A percentile compares a stretch with the other conserved stretches of the same genome.
Conservation (phyloP, 2,329 filamentous ascomycete species). For the Botrytis deweyae region DNA sequence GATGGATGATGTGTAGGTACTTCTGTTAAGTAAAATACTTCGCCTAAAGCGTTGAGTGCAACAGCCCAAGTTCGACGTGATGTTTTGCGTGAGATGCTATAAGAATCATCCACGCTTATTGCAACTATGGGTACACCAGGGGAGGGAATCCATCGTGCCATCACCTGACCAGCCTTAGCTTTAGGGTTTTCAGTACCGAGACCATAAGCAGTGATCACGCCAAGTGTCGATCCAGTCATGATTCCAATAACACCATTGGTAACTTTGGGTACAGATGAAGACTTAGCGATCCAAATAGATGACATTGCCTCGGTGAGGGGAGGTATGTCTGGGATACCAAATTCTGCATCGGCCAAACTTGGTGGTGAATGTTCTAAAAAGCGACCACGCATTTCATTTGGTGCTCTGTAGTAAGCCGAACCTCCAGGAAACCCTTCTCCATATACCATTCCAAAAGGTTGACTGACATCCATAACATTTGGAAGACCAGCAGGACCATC, state of each 20-base stretch:
- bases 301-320: slow-evolving; percentile 69
- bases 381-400: slow-evolving; percentile 72
- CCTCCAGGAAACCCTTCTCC: slow-evolving; percentile 87
- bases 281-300: slow-evolving; percentile 88
- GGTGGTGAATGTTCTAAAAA: slow-evolving; percentile 67
- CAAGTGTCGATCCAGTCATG: slow-evolving; percentile 78
- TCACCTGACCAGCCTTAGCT: slow-evolving; percentile 75
- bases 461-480: slow-evolving; percentile 89
- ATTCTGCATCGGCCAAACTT: slow-evolving; percentile 59
- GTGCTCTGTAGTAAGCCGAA: slow-evolving; percentile 72
- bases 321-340: slow-evolving; percentile 75
- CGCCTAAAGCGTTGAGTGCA: slow-evolving; percentile 88
- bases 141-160: slow-evolving; percentile 84
- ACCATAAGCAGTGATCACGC: slow-evolving; percentile 79
- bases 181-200: slow-evolving; percentile 52
- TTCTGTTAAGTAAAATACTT: slow-evolving; percentile 80
- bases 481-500: slow-evolving; percentile 75
- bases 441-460: slow-evolving; percentile 76
- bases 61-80: slow-evolving; percentile 82
- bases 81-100: slow-evolving; percentile 67
- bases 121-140: slow-evolving; percentile 90
- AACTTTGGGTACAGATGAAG: slow-evolving; percentile 64
- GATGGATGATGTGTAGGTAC: slow-evolving; percentile 58
- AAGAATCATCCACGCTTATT: slow-evolving; percentile 80
- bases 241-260: slow-evolving; percentile 81